These are phyloP conservation scores for Psilocybe tampanensis DNA, from an alignment of 768 basidiomycete genomes.

Conservation along the genomic window DNA sequence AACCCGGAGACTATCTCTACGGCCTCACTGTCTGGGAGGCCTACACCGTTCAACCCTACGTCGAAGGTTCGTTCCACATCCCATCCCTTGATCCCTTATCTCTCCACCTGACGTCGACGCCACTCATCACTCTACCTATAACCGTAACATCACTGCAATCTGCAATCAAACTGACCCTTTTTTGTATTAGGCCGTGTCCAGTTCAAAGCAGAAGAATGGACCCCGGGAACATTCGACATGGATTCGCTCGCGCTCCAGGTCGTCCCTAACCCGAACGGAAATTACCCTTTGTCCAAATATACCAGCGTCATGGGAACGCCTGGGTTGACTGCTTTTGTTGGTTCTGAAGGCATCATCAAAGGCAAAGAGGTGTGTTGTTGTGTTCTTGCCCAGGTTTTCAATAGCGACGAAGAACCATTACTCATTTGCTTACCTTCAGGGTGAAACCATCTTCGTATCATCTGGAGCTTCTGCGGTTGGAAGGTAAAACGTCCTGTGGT, in stretches of 20 bases:
- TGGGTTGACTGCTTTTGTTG: constrained; percentile 39
- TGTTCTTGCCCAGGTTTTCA: no score
- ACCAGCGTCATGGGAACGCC: background rate
- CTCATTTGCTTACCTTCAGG: no score
- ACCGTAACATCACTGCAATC: no score
- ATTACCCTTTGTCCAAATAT: background rate
- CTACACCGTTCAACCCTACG: background rate
- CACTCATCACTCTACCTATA: no score
- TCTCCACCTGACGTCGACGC: background rate
- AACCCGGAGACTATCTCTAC: constrained; percentile 43
- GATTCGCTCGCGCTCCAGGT: constrained; percentile 1
- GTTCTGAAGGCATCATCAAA: constrained; percentile 40
- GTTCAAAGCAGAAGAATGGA: constrained; percentile 2
- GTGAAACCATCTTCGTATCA: constrained; percentile 42
- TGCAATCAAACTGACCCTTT: background rate
- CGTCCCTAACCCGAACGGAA: constrained; percentile 32
- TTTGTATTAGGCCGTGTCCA: background rate
- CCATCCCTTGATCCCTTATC: constrained; percentile 32
- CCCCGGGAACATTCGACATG: constrained; percentile 3
- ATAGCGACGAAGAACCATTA: no score
- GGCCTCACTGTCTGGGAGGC: constrained; percentile 28
- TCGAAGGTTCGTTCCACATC: constrained; percentile 11
- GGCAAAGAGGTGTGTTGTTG: constrained; percentile 37
- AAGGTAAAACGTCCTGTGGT: constrained; percentile 1
- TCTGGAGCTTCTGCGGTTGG: constrained; percentile 34